phyloP scores from a whole-genome alignment of 345 rosid species.

The Ceriops tagal region DNA sequence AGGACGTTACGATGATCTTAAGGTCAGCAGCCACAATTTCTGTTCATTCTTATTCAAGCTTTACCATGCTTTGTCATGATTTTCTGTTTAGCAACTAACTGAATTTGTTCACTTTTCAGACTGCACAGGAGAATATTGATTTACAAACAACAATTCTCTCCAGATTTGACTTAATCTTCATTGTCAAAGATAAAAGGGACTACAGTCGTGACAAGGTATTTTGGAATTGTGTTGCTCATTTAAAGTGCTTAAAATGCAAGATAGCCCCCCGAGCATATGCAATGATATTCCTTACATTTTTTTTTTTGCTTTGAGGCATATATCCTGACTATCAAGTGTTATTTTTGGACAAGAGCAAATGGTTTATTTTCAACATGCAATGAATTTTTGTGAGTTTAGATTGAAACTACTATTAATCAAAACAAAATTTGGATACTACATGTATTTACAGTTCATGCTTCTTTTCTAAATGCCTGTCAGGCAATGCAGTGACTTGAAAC shows the following conservation, averaged over 20 bases:
- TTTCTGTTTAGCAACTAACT: conserved; percentile 14
- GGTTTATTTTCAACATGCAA: too few species aligned
- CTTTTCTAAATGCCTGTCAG: neutral
- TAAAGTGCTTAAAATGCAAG: neutral
- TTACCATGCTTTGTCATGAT: conserved; percentile 1
- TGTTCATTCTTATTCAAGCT: conserved; percentile 7
- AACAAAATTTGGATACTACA: neutral
- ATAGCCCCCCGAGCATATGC: conserved; percentile 6
- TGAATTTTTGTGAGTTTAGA: too few species aligned
- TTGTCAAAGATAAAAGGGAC: conserved; percentile 88
- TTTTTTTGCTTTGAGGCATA: neutral
- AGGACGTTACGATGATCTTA: conserved; percentile 96
- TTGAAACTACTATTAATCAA: too few species aligned
- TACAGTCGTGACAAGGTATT: conserved; percentile 82
- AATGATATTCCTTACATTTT: neutral
- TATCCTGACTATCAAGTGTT: neutral
- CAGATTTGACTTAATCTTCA: conserved; percentile 91
- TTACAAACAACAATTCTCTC: conserved; percentile 94
- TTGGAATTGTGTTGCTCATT: neutral
- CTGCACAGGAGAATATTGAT: conserved; percentile 95
- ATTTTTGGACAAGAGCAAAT: neutral
- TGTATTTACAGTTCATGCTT: neutral
- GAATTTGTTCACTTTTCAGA: conserved; percentile 37
- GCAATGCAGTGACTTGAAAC: neutral
- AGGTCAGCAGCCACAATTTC: conserved; percentile 41